Evolutionary conservation across 176 grass and related monocot species (phyloP).

Genomic region (Paspalum notatum): DNA sequence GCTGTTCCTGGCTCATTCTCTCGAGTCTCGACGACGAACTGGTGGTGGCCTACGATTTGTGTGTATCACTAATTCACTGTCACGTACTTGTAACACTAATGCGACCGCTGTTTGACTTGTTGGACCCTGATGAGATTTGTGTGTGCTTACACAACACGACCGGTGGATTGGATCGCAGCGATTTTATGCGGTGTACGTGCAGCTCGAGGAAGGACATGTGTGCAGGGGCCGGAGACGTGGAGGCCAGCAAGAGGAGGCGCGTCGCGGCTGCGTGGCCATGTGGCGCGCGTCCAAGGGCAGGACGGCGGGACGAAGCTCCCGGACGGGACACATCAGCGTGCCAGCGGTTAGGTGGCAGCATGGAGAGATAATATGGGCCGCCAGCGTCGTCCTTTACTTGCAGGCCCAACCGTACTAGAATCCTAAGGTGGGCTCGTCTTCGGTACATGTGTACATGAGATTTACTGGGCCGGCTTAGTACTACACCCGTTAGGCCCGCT

Average conservation of each 20-base stretch:
- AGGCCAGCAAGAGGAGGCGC: neutral
- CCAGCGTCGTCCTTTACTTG: no score
- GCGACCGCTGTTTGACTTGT: neutral
- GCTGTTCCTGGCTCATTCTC: conserved; percentile 76
- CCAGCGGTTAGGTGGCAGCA: neutral
- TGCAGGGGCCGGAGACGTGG: conserved; percentile 31
- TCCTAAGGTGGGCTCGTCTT: neutral
- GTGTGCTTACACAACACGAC: neutral
- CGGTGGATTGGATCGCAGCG: neutral
- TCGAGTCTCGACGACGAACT: no score
- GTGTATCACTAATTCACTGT: neutral
- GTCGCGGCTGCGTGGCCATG: neutral
- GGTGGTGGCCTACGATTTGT: no score
- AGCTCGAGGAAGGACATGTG: neutral
- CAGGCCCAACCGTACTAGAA: neutral
- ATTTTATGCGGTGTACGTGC: neutral
- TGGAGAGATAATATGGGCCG: neutral
- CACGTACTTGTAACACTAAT: no score
- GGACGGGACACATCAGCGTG: neutral
- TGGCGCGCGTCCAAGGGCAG: neutral
- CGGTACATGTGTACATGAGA: neutral
- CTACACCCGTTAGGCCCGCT: neutral
- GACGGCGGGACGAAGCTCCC: neutral
- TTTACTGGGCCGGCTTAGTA: neutral
- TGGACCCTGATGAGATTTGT: neutral